phyloP scores from a whole-genome alignment of 768 basidiomycete species.

The Trametes cubensis region DNA sequence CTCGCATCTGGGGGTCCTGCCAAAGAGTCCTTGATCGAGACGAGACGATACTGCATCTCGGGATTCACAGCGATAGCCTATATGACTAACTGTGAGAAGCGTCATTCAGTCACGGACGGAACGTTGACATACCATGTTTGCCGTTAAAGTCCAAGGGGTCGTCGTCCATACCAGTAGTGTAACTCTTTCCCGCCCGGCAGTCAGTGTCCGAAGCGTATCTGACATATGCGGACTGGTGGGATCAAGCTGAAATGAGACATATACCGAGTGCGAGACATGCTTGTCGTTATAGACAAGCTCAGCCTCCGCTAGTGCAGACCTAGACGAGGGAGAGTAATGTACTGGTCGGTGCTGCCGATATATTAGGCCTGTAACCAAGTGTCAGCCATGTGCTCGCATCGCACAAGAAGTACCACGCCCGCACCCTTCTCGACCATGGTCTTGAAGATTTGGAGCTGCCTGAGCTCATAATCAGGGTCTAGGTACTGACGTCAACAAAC shows the following conservation, averaged over 20 bases:
- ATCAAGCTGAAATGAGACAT: conserved; percentile 76
- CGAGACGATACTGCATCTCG: conserved; percentile 54
- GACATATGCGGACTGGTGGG: conserved; percentile 26
- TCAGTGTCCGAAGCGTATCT: conserved; percentile 35
- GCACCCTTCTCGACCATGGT: conserved; percentile 85
- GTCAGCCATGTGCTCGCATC: neutral
- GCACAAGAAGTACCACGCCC: neutral
- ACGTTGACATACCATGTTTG: conserved; percentile 75
- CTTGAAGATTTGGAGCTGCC: conserved; percentile 83
- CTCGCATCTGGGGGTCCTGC: conserved; percentile 12
- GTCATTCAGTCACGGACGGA: neutral
- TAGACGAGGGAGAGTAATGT: conserved; percentile 93
- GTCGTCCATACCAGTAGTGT: conserved; percentile 92
- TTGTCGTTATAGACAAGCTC: conserved; percentile 90
- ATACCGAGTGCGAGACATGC: conserved; percentile 86
- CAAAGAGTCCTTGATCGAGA: conserved; percentile 8
- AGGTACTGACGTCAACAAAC: neutral
- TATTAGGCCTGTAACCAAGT: conserved; percentile 64
- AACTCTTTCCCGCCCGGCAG: conserved; percentile 39
- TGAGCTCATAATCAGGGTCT: conserved; percentile 89
- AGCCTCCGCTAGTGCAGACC: conserved; percentile 92
- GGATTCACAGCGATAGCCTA: conserved; percentile 89
- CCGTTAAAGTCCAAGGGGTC: conserved; percentile 95
- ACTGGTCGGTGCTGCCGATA: conserved; percentile 88
- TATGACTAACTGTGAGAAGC: neutral